Evolutionary conservation across 2,329 filamentous ascomycete genomes (phyloP).

Genomic region (Colletotrichum filicis): DNA sequence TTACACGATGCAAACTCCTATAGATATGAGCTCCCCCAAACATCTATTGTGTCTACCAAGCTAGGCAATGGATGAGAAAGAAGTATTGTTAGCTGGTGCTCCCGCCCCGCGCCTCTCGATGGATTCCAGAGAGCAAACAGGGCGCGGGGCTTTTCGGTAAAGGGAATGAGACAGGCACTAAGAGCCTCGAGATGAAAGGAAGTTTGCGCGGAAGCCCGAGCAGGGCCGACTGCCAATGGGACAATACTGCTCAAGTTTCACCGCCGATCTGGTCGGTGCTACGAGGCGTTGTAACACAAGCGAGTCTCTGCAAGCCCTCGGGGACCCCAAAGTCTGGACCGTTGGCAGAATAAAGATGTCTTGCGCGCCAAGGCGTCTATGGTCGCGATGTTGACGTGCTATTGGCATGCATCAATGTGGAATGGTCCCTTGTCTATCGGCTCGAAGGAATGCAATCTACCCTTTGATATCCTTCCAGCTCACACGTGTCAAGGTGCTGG

Average conservation of each 20-base stretch:
- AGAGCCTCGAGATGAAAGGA: neutral
- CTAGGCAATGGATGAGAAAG: neutral
- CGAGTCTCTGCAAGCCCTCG: neutral
- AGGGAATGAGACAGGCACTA: neutral
- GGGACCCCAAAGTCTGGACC: too few species aligned
- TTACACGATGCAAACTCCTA: too few species aligned
- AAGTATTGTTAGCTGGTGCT: too few species aligned
- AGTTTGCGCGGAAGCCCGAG: too few species aligned
- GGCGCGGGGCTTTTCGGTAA: neutral
- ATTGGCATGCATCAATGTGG: neutral
- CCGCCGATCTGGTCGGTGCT: neutral
- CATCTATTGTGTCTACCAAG: neutral
- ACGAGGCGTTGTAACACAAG: neutral
- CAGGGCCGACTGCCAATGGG: neutral
- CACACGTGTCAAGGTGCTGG: too few species aligned
- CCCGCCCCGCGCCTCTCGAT: neutral
- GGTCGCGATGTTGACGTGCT: too few species aligned
- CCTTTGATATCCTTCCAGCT: neutral
- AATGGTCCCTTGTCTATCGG: neutral
- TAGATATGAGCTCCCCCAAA: too few species aligned
- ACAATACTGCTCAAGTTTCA: neutral
- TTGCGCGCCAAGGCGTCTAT: too few species aligned
- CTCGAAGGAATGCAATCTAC: neutral
- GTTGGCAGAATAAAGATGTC: too few species aligned
- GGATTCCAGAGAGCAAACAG: neutral